phyloP scores from a whole-genome alignment of 768 basidiomycete genomes.

The Podaxis rugospora region DNA sequence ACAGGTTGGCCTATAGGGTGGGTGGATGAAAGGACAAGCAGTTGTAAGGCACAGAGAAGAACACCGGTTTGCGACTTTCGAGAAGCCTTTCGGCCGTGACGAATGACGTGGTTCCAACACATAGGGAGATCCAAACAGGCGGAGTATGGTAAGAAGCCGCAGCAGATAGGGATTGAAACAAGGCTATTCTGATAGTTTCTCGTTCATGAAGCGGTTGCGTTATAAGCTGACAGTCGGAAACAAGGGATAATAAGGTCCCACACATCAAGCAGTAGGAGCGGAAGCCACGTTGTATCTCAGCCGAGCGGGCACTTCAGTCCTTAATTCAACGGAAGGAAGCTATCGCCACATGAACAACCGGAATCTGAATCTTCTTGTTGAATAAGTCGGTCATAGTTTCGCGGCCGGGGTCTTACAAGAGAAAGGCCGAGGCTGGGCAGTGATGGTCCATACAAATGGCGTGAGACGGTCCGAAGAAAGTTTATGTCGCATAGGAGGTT shows the following conservation, averaged over 20 bases:
- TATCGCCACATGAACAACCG: not conserved
- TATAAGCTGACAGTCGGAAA: not conserved
- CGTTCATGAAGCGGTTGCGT: not conserved
- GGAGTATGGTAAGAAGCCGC: not conserved
- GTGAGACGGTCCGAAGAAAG: constrained; percentile 1
- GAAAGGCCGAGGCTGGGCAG: not conserved
- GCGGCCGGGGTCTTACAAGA: not conserved
- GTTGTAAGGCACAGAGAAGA: not conserved
- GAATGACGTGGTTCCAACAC: not conserved
- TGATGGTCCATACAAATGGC: not conserved
- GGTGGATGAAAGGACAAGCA: not conserved
- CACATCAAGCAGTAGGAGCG: not conserved
- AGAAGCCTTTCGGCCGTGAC: not conserved
- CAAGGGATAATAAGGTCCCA: not conserved
- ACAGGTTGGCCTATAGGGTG: not conserved
- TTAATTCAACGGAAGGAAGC: not conserved
- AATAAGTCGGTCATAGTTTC: not conserved
- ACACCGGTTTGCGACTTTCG: not conserved
- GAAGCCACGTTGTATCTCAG: not conserved
- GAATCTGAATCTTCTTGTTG: not conserved
- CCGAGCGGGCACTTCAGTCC: not conserved
- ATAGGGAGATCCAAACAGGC: not conserved
- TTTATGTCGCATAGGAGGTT: not conserved
- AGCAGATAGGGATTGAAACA: constrained; percentile 3
- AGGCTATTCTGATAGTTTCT: not conserved